Conservation (phyloP, 2,329 filamentous ascomycete species). For the Alternaria arbusti region DNA sequence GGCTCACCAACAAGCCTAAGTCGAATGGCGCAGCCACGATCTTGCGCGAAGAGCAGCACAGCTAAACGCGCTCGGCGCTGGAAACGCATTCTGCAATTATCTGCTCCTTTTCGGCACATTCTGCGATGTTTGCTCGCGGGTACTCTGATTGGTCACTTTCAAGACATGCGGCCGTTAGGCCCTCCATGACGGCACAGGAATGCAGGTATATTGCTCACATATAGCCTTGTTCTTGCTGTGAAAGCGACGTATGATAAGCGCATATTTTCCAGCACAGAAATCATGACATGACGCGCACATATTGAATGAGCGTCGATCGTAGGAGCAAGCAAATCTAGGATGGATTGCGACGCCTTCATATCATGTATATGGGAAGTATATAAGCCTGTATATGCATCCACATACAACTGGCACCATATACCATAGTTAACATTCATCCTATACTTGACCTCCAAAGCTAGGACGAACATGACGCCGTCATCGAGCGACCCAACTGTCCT, state of each 20-base stretch:
- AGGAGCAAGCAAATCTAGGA: neutral
- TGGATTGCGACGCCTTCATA: neutral
- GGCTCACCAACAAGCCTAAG: too few relatives aligned
- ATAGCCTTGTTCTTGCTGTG: neutral
- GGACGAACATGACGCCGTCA: neutral
- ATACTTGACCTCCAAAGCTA: neutral
- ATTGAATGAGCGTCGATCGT: neutral
- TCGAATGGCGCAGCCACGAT: too few relatives aligned
- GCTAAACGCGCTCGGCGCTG: too few relatives aligned
- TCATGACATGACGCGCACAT: neutral
- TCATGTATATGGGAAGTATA: neutral
- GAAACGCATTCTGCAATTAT: too few relatives aligned
- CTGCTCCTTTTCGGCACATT: too few relatives aligned
- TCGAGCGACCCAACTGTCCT: neutral
- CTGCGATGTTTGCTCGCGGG: neutral
- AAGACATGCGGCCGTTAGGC: neutral
- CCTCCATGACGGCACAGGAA: neutral
- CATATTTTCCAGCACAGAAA: neutral
- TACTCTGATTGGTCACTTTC: neutral
- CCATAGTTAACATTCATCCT: fast-evolving
- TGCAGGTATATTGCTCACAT: neutral
- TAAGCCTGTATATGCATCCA: neutral
- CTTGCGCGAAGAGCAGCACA: too few relatives aligned
- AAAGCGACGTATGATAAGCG: neutral
- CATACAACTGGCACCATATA: neutral